phyloP scores from a whole-genome alignment of 1,284 basidiomycete genomes.

The Heterobasidion annosum region DNA sequence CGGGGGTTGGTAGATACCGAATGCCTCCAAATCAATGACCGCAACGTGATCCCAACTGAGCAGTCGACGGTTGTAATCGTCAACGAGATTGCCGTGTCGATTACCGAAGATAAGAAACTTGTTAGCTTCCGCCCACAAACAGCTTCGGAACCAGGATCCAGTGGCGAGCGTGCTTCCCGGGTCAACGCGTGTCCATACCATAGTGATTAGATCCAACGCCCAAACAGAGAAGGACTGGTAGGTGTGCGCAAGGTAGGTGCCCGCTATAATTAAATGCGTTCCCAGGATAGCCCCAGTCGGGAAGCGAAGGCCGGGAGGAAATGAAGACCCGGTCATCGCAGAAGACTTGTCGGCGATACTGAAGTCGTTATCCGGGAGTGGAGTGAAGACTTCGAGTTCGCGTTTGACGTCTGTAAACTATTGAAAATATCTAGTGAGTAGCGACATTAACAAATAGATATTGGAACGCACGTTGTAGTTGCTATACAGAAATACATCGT shows the following conservation, averaged over 20 bases:
- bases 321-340: conserved; percentile 63
- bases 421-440: conserved; percentile 13
- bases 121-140: conserved; percentile 72
- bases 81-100: conserved; percentile 75
- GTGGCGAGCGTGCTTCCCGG: conserved; percentile 68
- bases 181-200: conserved; percentile 83
- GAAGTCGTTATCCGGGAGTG: conserved; percentile 64
- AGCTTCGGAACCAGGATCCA: conserved; percentile 86
- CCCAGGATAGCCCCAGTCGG: conserved; percentile 88
- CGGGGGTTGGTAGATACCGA: conserved; percentile 88
- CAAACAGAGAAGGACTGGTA: conserved; percentile 88
- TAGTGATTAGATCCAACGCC: conserved; percentile 73
- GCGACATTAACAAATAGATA: not conserved
- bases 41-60: conserved; percentile 90
- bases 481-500: conserved; percentile 75
- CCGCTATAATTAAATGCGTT: conserved; percentile 80
- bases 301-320: conserved; percentile 90
- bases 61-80: conserved; percentile 85
- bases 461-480: conserved; percentile 73
- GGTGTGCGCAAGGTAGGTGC: conserved; percentile 84
- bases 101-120: conserved; percentile 88
- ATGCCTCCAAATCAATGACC: conserved; percentile 86
- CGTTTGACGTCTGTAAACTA: conserved; percentile 93
- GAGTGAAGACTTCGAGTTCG: conserved; percentile 82
- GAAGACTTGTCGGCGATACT: conserved; percentile 67